phyloP scores from a whole-genome alignment of 495 filamentous ascomycete species.

The Daldinia loculata region DNA sequence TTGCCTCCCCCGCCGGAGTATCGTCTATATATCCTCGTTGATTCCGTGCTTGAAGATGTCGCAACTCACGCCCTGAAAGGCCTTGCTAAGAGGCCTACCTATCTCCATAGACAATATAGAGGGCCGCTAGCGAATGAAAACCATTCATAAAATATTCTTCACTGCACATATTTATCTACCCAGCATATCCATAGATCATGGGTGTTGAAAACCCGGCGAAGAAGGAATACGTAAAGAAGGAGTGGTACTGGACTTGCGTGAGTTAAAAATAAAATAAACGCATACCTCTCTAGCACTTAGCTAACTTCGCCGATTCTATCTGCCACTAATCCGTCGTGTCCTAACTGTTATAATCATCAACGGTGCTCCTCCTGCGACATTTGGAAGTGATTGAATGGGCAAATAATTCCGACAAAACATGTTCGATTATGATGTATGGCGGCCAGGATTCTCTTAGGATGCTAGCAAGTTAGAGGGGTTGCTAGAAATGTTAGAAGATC shows the following conservation, averaged over 20 bases:
- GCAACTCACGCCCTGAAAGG: too few relatives aligned
- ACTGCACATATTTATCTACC: neutral
- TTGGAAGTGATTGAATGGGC: neutral
- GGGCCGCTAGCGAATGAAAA: too few relatives aligned
- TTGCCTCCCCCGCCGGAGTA: too few relatives aligned
- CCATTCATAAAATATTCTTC: too few relatives aligned
- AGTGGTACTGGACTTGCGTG: constrained; percentile 4
- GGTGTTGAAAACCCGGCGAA: neutral
- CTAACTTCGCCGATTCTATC: neutral
- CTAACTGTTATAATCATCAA: neutral
- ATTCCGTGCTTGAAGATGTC: too few relatives aligned
- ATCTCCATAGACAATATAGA: too few relatives aligned
- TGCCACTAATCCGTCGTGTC: neutral
- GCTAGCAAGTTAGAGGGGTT: too few relatives aligned
- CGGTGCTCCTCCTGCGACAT: neutral
- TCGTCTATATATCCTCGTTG: too few relatives aligned
- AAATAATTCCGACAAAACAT: neutral
- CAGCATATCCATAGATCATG: neutral
- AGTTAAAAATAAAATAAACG: neutral
- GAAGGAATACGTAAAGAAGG: neutral
- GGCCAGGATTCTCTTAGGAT: neutral
- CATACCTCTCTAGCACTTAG: neutral
- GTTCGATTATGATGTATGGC: neutral
- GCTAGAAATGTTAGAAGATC: too few relatives aligned
- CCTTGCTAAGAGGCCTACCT: too few relatives aligned